These are phyloP conservation scores for Zygosaccharomyces sapae DNA, from an alignment of 1,139 yeast genomes.

Conservation along the genomic window DNA sequence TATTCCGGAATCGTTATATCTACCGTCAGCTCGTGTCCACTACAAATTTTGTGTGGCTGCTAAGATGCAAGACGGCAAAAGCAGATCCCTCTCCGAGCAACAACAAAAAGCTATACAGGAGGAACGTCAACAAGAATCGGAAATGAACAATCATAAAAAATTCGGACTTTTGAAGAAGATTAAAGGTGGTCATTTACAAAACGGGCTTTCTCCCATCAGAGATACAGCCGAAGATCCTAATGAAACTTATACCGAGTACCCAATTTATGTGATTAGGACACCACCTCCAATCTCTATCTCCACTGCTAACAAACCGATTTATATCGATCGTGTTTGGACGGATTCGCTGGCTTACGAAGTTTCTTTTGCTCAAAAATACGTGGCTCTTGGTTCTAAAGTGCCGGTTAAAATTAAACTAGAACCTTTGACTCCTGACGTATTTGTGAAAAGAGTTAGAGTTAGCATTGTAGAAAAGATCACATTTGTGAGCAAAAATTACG, in stretches of 20 bases:
- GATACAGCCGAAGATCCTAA: slow-evolving; percentile 7
- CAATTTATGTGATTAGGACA: slow-evolving; percentile 50
- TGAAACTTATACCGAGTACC: slow-evolving; percentile 25
- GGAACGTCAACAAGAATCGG: slow-evolving; percentile 9
- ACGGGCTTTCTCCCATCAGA: slow-evolving; percentile 9
- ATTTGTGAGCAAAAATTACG: slow-evolving; percentile 54
- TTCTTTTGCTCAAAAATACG: slow-evolving; percentile 69
- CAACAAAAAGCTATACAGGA: slow-evolving; percentile 1
- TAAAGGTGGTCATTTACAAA: slow-evolving; percentile 24
- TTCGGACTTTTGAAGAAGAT: slow-evolving; percentile 26
- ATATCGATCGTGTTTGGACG: slow-evolving; percentile 80
- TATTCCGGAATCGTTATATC: slow-evolving; percentile 65
- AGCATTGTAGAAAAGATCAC: slow-evolving; percentile 70
- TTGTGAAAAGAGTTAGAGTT: slow-evolving; percentile 66
- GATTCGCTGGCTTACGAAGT: slow-evolving; percentile 73
- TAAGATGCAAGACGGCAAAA: slow-evolving; percentile 10
- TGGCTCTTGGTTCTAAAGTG: slow-evolving; percentile 62
- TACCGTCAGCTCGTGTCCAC: slow-evolving; percentile 43
- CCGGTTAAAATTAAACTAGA: slow-evolving; percentile 63
- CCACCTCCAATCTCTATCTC: slow-evolving; percentile 79
- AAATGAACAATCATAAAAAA: slow-evolving; percentile 12
- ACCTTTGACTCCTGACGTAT: slow-evolving; percentile 66
- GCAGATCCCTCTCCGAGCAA: neutral
- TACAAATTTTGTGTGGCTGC: slow-evolving; percentile 30
- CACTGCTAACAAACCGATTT: slow-evolving; percentile 74